A percentile compares a stretch with the other conserved stretches of the same genome.
Conservation (phyloP, 2,329 filamentous ascomycete species). For the Pseudopyricularia javanii region DNA sequence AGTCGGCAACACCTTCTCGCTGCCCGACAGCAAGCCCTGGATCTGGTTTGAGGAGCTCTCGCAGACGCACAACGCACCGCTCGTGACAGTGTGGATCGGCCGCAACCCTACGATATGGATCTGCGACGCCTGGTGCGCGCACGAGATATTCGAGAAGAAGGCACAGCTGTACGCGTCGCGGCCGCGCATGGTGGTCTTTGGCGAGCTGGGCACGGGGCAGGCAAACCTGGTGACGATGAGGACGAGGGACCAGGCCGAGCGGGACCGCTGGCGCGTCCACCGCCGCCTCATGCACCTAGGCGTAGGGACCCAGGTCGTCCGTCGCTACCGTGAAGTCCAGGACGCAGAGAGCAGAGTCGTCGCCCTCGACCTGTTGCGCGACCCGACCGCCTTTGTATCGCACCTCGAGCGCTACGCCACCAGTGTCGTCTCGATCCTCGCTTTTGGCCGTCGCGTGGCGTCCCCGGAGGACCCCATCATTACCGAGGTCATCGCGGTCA, state of each 20-base stretch:
- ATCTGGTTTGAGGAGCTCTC: constrained; percentile 42
- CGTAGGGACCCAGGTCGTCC: constrained; percentile 41
- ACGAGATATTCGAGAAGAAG: constrained; percentile 41
- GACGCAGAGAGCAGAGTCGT: constrained; percentile 45
- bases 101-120: constrained; percentile 32
- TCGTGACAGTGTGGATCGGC: constrained; percentile 47
- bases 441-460: constrained; percentile 39
- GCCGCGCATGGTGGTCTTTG: constrained; percentile 35
- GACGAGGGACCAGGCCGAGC: constrained; percentile 22
- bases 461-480: constrained; percentile 41
- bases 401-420: constrained; percentile 41
- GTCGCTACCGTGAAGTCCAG: constrained; percentile 38
- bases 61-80: constrained; percentile 30
- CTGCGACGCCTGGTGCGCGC: constrained; percentile 34
- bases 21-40: constrained; percentile 44
- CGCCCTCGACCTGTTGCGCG: constrained; percentile 32
- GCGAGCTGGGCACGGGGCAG: constrained; percentile 30
- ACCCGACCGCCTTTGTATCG: constrained; percentile 33
- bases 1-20: constrained; percentile 41
- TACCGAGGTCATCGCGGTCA: constrained; percentile 44
- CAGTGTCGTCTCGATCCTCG: constrained; percentile 42
- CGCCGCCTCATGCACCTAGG: constrained; percentile 39
- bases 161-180: constrained; percentile 37
- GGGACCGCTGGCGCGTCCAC: constrained; percentile 29
- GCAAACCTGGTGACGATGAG: constrained; percentile 30